These are phyloP conservation scores for Stephanodiscus triporus DNA, from an alignment of 108 stramenopile genomes.

Conservation along the genomic window DNA sequence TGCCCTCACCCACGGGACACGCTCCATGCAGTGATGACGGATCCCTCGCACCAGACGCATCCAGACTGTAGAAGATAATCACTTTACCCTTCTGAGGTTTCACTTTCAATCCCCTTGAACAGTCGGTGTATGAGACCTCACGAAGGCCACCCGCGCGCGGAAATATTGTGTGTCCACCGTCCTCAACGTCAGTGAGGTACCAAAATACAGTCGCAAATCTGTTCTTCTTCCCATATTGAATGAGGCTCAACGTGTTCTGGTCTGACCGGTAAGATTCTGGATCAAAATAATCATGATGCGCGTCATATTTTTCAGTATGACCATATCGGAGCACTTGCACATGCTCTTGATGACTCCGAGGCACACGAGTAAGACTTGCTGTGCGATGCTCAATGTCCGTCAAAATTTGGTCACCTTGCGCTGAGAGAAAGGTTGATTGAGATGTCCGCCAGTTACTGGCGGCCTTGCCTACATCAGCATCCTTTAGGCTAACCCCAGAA, in stretches of 20 bases:
- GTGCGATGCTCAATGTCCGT: conserved; percentile 66
- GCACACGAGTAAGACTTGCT: conserved; percentile 65
- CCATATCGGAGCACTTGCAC: conserved; percentile 79
- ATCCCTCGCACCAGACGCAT: conserved; percentile 62
- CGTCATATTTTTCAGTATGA: conserved; percentile 67
- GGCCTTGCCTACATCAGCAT: conserved; percentile 82
- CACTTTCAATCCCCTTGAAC: conserved; percentile 63
- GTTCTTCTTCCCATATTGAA: conserved; percentile 68
- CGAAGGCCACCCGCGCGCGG: conserved; percentile 45
- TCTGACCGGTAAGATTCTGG: conserved; percentile 53
- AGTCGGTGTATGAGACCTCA: conserved; percentile 17
- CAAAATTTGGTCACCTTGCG: conserved; percentile 43
- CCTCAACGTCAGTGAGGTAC: conserved; percentile 83
- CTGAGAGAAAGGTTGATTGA: conserved; percentile 68
- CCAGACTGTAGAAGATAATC: conserved; percentile 82
- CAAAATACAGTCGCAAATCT: conserved; percentile 91
- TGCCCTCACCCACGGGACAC: conserved; percentile 83
- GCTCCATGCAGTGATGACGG: conserved; percentile 82
- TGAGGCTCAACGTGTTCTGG: conserved; percentile 34
- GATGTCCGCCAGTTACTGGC: conserved; percentile 89
- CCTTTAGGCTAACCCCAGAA: conserved; percentile 79
- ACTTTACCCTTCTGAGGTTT: conserved; percentile 81
- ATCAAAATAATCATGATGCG: conserved; percentile 86
- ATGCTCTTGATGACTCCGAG: conserved; percentile 72
- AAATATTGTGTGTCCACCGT: conserved; percentile 79